Percentiles rank a stretch among this genome's conserved stretches.
Evolutionary conservation across 2,329 filamentous ascomycete species (phyloP).

Genomic region (Fusarium heterosporum): DNA sequence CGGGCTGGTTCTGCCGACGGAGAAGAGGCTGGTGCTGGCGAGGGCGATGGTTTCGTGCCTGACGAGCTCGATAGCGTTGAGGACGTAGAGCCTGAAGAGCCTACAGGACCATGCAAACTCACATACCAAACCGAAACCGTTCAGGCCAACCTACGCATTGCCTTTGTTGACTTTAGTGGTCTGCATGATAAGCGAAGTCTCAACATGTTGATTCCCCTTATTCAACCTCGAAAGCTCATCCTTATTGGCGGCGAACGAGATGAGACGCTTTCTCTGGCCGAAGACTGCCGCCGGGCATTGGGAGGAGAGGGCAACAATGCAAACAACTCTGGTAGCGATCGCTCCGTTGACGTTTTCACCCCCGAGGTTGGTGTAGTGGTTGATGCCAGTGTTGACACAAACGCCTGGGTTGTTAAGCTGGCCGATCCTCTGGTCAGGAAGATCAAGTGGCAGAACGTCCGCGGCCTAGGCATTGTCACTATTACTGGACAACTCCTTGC

Average conservation of each 20-base stretch:
- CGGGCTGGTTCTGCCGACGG: slow-evolving; percentile 60
- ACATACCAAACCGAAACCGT: slow-evolving; percentile 73
- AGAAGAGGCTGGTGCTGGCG: slow-evolving; percentile 53
- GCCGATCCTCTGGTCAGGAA: slow-evolving; percentile 86
- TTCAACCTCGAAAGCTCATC: slow-evolving; percentile 93
- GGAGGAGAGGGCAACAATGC: slow-evolving; percentile 27
- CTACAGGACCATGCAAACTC: slow-evolving; percentile 79
- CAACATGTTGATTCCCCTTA: slow-evolving; percentile 93
- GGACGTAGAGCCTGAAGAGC: slow-evolving; percentile 64
- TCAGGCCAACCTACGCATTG: slow-evolving; percentile 78
- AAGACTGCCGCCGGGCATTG: slow-evolving; percentile 79
- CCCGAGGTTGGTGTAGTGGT: slow-evolving; percentile 79
- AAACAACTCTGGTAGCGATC: slow-evolving; percentile 54
- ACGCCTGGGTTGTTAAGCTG: slow-evolving; percentile 95
- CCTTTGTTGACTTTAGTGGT: slow-evolving; percentile 91
- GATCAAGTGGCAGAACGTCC: slow-evolving; percentile 94
- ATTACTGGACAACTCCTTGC: slow-evolving; percentile 77
- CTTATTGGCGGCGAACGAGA: slow-evolving; percentile 83
- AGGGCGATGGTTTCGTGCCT: slow-evolving; percentile 54
- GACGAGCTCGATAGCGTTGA: slow-evolving; percentile 71
- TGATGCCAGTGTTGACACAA: slow-evolving; percentile 95
- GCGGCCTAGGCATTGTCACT: slow-evolving; percentile 91
- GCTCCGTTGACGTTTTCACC: slow-evolving; percentile 80
- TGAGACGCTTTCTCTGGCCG: slow-evolving; percentile 82
- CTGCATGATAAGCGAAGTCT: slow-evolving; percentile 93